Conservation (phyloP, 1,139 yeast species). For the Magnusiomyces paraingens region DNA sequence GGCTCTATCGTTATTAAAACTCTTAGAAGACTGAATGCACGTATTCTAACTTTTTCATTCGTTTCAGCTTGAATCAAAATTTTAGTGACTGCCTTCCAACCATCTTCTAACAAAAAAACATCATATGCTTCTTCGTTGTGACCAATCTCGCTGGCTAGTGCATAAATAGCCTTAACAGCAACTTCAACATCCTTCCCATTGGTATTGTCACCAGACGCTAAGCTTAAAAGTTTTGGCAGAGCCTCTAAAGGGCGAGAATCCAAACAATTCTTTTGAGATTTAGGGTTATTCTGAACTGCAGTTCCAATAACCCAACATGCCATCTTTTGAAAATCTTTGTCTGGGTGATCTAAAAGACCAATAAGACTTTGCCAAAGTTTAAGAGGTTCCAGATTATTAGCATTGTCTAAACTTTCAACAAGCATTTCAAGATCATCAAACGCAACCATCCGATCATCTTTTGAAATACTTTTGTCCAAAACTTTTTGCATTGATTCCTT, state of each 20-base stretch:
- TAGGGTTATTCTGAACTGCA: constrained; percentile 85
- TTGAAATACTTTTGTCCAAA: constrained; percentile 49
- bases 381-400: constrained; percentile 81
- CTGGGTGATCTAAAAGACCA: constrained; percentile 42
- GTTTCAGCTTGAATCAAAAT: constrained; percentile 25
- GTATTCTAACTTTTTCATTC: constrained; percentile 12
- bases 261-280: constrained; percentile 53
- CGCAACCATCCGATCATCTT: constrained; percentile 55
- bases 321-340: constrained; percentile 28
- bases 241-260: constrained; percentile 43
- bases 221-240: constrained; percentile 40
- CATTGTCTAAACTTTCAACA: constrained; percentile 89
- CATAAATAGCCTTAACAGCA: constrained; percentile 64
- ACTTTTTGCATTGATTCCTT: constrained; percentile 62
- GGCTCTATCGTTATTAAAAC: constrained; percentile 15
- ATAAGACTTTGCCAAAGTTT: constrained; percentile 72
- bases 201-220: constrained; percentile 29
- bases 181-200: constrained; percentile 26
- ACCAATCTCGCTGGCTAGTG: constrained; percentile 68
- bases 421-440: constrained; percentile 91
- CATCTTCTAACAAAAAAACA: constrained; percentile 49
- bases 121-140: constrained; percentile 55
- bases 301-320: constrained; percentile 79
- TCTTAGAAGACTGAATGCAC: constrained; percentile 12
- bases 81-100: constrained; percentile 49